These are phyloP conservation scores for Capsicum pubescens DNA, from an alignment of 257 asterid genomes.

Conservation along the genomic window DNA sequence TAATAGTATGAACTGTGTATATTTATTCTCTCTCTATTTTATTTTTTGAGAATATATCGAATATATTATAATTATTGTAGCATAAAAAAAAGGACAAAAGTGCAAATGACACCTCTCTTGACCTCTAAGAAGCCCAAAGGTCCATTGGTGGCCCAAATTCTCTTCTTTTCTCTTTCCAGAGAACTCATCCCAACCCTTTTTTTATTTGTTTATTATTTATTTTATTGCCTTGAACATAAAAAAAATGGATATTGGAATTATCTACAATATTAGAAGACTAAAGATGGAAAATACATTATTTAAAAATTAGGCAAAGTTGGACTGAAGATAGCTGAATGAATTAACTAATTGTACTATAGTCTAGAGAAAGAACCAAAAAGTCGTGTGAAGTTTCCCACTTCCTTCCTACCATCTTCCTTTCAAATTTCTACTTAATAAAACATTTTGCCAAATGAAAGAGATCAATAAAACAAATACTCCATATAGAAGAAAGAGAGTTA, in stretches of 20 bases:
- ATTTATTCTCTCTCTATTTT: too few species aligned
- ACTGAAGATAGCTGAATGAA: neutral
- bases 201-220: neutral
- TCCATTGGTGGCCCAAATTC: neutral
- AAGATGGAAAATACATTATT: neutral
- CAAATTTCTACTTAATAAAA: neutral
- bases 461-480: too few species aligned
- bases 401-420: neutral
- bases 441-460: too few species aligned
- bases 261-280: neutral
- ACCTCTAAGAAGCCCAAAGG: neutral
- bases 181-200: neutral
- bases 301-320: neutral
- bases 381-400: slow-evolving; percentile 33
- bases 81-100: too few species aligned
- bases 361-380: neutral
- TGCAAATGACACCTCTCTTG: too few species aligned
- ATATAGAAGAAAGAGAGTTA: neutral
- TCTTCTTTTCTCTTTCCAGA: neutral
- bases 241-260: neutral
- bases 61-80: too few species aligned
- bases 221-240: neutral
- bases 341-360: too few species aligned
- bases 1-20: too few species aligned
- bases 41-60: too few species aligned